Percentiles rank a stretch among this genome's conserved stretches.
These are phyloP conservation scores for Papiliotrema fonsecae DNA, from an alignment of 1,284 basidiomycete genomes.

Conservation along the genomic window DNA sequence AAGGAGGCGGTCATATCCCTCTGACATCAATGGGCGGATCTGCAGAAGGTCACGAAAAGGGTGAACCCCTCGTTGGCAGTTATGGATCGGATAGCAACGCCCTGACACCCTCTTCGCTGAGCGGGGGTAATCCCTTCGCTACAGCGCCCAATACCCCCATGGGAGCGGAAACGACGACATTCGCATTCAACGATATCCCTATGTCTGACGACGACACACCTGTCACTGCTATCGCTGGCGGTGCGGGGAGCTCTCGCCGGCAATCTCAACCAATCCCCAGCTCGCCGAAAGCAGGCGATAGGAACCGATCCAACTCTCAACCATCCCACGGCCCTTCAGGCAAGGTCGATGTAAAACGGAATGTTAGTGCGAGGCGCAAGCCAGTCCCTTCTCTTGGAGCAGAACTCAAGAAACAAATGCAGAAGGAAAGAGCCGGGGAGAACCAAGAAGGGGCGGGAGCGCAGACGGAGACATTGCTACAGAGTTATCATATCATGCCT, in stretches of 20 bases:
- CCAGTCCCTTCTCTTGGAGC: constrained; percentile 30
- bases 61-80: background rate
- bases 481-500: constrained; percentile 7
- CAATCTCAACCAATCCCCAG: background rate
- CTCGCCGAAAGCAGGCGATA: background rate
- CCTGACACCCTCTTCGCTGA: background rate
- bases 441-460: constrained; percentile 6
- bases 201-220: background rate
- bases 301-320: constrained; percentile 1
- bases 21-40: constrained; percentile 1
- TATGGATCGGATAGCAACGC: background rate
- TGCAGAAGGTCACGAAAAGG: constrained; percentile 1
- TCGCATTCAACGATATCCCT: background rate
- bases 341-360: background rate
- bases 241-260: background rate
- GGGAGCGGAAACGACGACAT: background rate
- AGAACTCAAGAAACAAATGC: constrained; percentile 19
- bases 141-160: constrained; percentile 4
- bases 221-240: background rate
- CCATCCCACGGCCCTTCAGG: constrained; percentile 1
- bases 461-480: background rate
- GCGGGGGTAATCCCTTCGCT: constrained; percentile 3
- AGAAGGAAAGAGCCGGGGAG: constrained; percentile 1
- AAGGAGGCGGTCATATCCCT: background rate
- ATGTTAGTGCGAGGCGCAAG: constrained; percentile 14